A percentile compares a stretch with the other conserved stretches of the same genome.
phyloP scores from a whole-genome alignment of 371 early-diverging fungal species.

The Circinella minor region DNA sequence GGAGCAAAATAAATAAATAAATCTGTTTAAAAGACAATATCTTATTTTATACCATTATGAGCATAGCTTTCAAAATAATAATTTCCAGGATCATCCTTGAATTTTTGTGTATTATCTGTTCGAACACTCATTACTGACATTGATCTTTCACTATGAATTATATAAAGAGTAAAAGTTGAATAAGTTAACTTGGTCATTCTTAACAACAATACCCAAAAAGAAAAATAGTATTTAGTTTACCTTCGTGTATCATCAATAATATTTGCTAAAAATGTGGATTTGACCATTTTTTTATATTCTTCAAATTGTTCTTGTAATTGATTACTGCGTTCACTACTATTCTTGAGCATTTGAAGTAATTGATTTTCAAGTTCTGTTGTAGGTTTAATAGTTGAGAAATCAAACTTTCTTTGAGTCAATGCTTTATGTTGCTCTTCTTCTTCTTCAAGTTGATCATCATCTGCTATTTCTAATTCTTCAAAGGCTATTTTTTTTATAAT shows the following conservation, averaged over 20 bases:
- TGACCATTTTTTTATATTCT: slow-evolving; percentile 73
- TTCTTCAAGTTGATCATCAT: slow-evolving; percentile 29
- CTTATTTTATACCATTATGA: slow-evolving; percentile 58
- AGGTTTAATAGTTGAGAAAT: slow-evolving; percentile 29
- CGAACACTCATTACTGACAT: slow-evolving; percentile 16
- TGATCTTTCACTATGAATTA: slow-evolving; percentile 16
- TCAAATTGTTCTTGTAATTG: slow-evolving; percentile 64
- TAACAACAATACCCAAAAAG: too few relatives aligned
- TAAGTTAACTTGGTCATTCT: too few relatives aligned
- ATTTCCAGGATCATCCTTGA: slow-evolving; percentile 52
- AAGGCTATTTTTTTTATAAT: slow-evolving; percentile 36
- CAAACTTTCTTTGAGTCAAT: slow-evolving; percentile 2
- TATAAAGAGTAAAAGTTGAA: background rate
- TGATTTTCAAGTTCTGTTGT: slow-evolving; percentile 64
- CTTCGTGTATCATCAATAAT: slow-evolving; percentile 36
- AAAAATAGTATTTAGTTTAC: slow-evolving; percentile 6
- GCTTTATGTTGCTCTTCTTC: slow-evolving; percentile 12
- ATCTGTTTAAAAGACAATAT: background rate
- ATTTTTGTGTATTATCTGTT: slow-evolving; percentile 1
- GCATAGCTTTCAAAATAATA: slow-evolving; percentile 90
- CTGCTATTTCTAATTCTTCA: slow-evolving; percentile 70
- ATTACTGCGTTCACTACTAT: slow-evolving; percentile 52
- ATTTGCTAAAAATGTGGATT: slow-evolving; percentile 71
- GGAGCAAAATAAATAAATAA: background rate
- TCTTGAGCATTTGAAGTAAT: slow-evolving; percentile 53